Conservation (phyloP, 164 flowering plant species). For the Echeveria elegans region DNA sequence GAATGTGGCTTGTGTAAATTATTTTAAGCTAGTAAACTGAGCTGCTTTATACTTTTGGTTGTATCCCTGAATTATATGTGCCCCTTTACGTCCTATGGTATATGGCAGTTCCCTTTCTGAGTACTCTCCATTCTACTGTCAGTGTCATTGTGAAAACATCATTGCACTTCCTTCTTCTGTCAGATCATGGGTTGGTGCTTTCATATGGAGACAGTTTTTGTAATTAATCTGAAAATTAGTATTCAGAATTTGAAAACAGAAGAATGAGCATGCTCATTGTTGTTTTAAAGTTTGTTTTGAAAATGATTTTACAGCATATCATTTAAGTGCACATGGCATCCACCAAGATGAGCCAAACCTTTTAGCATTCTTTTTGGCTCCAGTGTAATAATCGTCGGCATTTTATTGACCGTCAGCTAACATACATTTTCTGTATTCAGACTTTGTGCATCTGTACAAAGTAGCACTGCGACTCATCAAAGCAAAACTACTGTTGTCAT, state of each 20-base stretch:
- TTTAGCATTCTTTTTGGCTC: background rate
- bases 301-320: background rate
- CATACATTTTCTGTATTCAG: constrained; percentile 21
- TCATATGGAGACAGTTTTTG: background rate
- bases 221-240: background rate
- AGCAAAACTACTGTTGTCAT: constrained; percentile 70
- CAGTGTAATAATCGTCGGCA: background rate
- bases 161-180: background rate
- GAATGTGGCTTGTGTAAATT: background rate
- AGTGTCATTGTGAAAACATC: background rate
- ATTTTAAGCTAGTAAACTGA: background rate
- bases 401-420: background rate
- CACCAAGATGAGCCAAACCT: background rate
- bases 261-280: background rate
- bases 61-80: background rate
- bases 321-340: background rate
- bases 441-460: constrained; percentile 79
- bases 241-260: background rate
- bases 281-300: background rate
- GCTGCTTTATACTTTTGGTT: background rate
- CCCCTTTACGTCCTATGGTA: background rate
- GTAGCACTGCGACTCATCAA: constrained; percentile 66
- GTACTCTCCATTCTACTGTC: background rate
- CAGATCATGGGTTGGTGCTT: background rate
- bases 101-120: background rate